These are phyloP conservation scores for Lipomyces mesembrius DNA, from an alignment of 805 yeast genomes.

Conservation along the genomic window DNA sequence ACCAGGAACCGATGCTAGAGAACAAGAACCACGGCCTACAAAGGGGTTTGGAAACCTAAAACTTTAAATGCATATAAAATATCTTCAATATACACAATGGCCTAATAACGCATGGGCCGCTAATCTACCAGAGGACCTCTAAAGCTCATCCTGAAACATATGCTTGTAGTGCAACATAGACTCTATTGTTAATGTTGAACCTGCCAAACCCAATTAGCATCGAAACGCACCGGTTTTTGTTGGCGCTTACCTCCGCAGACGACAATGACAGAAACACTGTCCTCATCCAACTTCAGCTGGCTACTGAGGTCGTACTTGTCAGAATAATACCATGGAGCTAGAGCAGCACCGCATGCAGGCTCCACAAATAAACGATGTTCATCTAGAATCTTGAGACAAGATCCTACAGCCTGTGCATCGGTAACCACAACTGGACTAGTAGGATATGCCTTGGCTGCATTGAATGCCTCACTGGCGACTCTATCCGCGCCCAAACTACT, in stretches of 20 bases:
- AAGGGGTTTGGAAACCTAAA: background rate
- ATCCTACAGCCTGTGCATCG: conserved; percentile 61
- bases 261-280: conserved; percentile 24
- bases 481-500: conserved; percentile 66
- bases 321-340: conserved; percentile 50
- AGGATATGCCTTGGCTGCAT: conserved; percentile 51
- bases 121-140: background rate
- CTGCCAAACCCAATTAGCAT: background rate
- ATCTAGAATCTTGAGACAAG: conserved; percentile 56
- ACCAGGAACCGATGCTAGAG: background rate
- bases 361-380: conserved; percentile 61
- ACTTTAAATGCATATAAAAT: too few species aligned
- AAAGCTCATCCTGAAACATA: background rate
- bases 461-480: conserved; percentile 57
- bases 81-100: background rate
- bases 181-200: conserved; percentile 18
- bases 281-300: background rate
- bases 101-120: background rate
- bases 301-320: background rate
- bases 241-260: conserved; percentile 29
- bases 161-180: conserved; percentile 3
- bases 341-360: conserved; percentile 76
- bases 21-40: background rate
- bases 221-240: background rate
- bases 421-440: conserved; percentile 53